Conservation (phyloP, 192 early-diverging fungal species). For the Rhizophagus clarus region DNA sequence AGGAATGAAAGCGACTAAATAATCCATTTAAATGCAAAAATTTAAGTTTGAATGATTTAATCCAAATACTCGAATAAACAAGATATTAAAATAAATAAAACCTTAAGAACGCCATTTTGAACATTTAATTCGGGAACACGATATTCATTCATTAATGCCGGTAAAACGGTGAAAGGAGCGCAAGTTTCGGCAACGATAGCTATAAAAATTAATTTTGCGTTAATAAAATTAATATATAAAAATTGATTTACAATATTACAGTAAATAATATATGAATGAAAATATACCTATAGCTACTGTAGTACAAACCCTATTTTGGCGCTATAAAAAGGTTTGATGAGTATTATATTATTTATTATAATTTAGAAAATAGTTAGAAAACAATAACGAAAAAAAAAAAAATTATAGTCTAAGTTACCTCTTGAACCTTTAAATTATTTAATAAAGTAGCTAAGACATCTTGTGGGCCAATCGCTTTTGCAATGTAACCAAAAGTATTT, state of each 20-base stretch:
- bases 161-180: constrained; percentile 96
- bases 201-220: background rate
- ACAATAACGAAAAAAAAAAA: background rate
- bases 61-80: background rate
- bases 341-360: background rate
- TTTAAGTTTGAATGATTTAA: no score
- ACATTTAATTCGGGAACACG: constrained; percentile 99
- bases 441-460: constrained; percentile 97
- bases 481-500: constrained; percentile 99
- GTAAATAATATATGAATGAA: background rate
- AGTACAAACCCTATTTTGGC: constrained; percentile 99
- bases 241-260: background rate
- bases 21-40: background rate
- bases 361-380: no score
- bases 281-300: constrained; percentile 84
- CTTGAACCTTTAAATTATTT: constrained; percentile 98
- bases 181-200: constrained; percentile 86
- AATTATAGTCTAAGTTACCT: constrained; percentile 34
- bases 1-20: constrained; percentile 80
- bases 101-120: constrained; percentile 98
- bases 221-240: background rate
- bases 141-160: constrained; percentile 99
- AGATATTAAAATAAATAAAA: constrained; percentile 2
- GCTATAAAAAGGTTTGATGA: constrained; percentile 28
- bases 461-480: constrained; percentile 98